phyloP scores from a whole-genome alignment of 495 filamentous ascomycete genomes.

The Talaromyces proteolyticus region DNA sequence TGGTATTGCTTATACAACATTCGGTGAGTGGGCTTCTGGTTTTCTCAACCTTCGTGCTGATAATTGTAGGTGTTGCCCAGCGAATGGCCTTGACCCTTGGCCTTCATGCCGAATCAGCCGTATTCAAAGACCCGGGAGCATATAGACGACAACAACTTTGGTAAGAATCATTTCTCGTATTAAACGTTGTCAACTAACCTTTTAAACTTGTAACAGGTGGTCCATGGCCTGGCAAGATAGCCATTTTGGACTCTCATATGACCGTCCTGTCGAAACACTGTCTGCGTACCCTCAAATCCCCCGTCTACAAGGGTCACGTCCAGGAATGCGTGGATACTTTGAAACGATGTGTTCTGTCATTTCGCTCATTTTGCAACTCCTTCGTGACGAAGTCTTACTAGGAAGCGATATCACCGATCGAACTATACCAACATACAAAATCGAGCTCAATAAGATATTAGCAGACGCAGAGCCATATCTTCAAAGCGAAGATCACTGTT shows the following conservation, averaged over 20 bases:
- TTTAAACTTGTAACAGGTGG: conserved; percentile 31
- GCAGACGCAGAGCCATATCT: conserved; percentile 45
- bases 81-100: conserved; percentile 53
- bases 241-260: conserved; percentile 55
- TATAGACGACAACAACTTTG: conserved; percentile 38
- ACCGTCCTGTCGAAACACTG: conserved; percentile 47
- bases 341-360: conserved; percentile 49
- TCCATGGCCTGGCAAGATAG: conserved; percentile 59
- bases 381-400: conserved; percentile 45
- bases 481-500: conserved; percentile 42
- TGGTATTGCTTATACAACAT: conserved; percentile 53
- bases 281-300: conserved; percentile 44
- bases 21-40: conserved; percentile 25
- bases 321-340: conserved; percentile 42
- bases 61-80: conserved; percentile 43
- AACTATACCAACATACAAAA: conserved; percentile 44
- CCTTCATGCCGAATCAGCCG: conserved; percentile 46
- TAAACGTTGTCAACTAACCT: conserved; percentile 7
- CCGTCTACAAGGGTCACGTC: conserved; percentile 27
- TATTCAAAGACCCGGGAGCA: conserved; percentile 33
- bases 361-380: conserved; percentile 48
- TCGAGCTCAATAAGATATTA: conserved; percentile 46
- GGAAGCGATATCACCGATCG: conserved; percentile 30
- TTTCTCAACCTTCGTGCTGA: not conserved
- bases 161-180: conserved; percentile 13